These are phyloP conservation scores for Pinus taeda DNA, from an alignment of 75 land plant genomes.

Conservation along the genomic window DNA sequence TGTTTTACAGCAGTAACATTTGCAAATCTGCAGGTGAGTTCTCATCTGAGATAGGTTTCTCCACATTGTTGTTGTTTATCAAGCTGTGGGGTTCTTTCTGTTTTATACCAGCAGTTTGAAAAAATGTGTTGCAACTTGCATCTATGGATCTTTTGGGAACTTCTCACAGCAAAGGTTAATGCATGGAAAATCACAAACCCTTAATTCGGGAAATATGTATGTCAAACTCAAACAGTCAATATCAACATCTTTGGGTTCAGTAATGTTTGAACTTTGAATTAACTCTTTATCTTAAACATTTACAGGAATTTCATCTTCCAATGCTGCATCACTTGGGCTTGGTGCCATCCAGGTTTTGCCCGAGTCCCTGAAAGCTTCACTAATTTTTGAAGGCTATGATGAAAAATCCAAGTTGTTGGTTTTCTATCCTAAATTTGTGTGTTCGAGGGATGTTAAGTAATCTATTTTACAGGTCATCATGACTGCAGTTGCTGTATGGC, in stretches of 20 bases:
- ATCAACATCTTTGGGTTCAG: background rate
- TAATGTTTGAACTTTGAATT: no score
- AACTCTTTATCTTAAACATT: background rate
- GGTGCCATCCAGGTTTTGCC: conserved; percentile 68
- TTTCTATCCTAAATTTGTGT: no score
- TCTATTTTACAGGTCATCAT: conserved; percentile 50
- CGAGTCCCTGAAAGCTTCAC: no score
- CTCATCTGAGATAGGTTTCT: background rate
- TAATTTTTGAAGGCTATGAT: no score
- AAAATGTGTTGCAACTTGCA: background rate
- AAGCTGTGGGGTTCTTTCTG: background rate
- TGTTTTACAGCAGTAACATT: conserved; percentile 82
- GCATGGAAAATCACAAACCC: background rate
- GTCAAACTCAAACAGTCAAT: background rate
- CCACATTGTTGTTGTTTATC: background rate
- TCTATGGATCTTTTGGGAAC: background rate
- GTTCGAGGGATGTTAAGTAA: background rate
- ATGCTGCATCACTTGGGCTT: conserved; percentile 59
- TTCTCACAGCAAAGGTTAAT: background rate
- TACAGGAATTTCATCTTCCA: conserved; percentile 16
- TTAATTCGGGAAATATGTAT: background rate
- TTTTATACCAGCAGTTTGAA: background rate
- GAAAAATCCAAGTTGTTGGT: no score
- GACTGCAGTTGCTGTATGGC: conserved; percentile 63
- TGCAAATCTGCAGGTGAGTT: conserved; percentile 81